Base-by-base conservation (phyloP, 2,329 filamentous ascomycete species). In the Domatiomyces globalis region DNA sequence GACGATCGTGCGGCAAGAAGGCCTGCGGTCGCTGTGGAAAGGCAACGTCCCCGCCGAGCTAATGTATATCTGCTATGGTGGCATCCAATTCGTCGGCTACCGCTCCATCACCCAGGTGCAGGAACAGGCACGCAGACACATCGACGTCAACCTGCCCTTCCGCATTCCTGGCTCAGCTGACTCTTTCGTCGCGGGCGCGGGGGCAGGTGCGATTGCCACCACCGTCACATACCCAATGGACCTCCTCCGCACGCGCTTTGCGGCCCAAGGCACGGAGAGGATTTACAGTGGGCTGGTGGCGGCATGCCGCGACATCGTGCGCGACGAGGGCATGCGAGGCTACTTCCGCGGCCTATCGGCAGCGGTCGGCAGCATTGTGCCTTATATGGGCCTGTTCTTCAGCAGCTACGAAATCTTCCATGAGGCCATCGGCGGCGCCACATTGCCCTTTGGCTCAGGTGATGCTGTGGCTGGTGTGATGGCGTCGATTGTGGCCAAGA, bases 361-460 rank as follows among this genome's bases (percentile, higher is more conserved):
- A 1, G 87, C 84, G 0, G 72, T 96, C 19, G 83, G 76, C 22
- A 89, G 95, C 71, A 92, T 96, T 47, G 80, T 95, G 8, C 92
- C 92, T 1, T 94, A 90, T 66, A 98, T 98, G 92, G 92, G 92
- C 12, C 74, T 95, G 2, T 96, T 98, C 72, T 98, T 98, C 69
- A 79, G 85, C 33, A 78, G 81, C 43, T 98, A 96, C 70, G 92
- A 98, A 67, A 74, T 76, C 8, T 70, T 94, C 48, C 75, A 85
- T 5, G 65, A 79, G 5, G 77, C 76, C 0, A 66, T 90, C 45
- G 71, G 72, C 5, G 63, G 63, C 5, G 61, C 81, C 17, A 66
- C 76, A 8, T 65, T 85, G 58, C 83, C 82, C 0, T 83, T 84
- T 65, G 86, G 88, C 18, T 83, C 82, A 15, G 84, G 84, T 1